These are phyloP conservation scores for Yamadazyma phyllophila DNA, from an alignment of 805 yeast species.

Conservation along the genomic window DNA sequence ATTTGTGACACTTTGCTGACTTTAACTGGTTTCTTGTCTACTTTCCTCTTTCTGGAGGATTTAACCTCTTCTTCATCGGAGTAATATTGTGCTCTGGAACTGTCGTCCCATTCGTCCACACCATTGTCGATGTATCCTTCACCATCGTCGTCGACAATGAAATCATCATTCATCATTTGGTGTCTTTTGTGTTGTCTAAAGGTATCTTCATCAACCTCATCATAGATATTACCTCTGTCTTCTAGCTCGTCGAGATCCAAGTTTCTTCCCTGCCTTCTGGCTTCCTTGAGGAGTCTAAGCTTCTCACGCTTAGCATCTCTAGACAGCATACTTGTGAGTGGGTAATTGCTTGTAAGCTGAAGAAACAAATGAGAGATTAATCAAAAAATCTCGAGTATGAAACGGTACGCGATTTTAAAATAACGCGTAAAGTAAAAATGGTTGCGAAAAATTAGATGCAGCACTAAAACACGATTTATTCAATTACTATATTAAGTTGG, in stretches of 20 bases:
- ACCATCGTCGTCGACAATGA: slow-evolving; percentile 92
- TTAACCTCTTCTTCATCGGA: slow-evolving; percentile 53
- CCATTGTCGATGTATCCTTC: slow-evolving; percentile 94
- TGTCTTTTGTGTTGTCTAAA: slow-evolving; percentile 75
- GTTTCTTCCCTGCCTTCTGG: slow-evolving; percentile 54
- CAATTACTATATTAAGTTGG: too few relatives aligned
- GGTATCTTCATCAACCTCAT: slow-evolving; percentile 80
- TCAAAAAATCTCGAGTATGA: background rate
- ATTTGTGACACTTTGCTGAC: slow-evolving; percentile 48
- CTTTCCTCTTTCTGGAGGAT: slow-evolving; percentile 19
- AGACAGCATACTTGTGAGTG: slow-evolving; percentile 25
- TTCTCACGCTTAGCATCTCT: slow-evolving; percentile 23
- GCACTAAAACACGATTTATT: background rate
- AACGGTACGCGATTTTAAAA: slow-evolving; percentile 1
- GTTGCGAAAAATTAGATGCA: slow-evolving; percentile 4
- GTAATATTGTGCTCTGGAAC: slow-evolving; percentile 47
- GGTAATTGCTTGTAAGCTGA: too few relatives aligned
- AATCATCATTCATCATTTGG: slow-evolving; percentile 83
- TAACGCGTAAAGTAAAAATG: slow-evolving; percentile 5
- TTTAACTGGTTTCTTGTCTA: slow-evolving; percentile 31
- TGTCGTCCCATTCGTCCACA: slow-evolving; percentile 79
- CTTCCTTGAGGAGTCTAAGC: slow-evolving; percentile 14
- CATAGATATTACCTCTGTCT: slow-evolving; percentile 52
- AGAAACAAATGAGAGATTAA: background rate
- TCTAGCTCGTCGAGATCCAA: slow-evolving; percentile 43